Conservation (phyloP, 768 basidiomycete genomes). For the Dictyophora rubrovolvata region DNA sequence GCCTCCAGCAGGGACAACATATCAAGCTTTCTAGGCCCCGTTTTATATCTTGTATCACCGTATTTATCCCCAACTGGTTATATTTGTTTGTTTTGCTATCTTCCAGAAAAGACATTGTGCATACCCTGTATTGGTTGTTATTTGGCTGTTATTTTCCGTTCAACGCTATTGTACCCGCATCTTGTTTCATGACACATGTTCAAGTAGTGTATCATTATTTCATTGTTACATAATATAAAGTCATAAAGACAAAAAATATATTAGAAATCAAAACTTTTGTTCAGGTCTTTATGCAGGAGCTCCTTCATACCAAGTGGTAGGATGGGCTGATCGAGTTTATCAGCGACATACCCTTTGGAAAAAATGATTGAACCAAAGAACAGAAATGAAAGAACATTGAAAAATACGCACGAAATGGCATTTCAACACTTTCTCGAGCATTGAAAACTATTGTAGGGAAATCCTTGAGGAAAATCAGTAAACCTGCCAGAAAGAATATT, state of each 20-base stretch:
- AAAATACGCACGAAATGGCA: constrained; percentile 80
- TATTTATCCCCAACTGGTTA: not conserved
- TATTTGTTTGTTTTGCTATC: not conserved
- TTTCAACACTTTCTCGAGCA: constrained; percentile 84
- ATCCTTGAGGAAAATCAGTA: constrained; percentile 39
- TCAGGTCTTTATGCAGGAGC: constrained; percentile 74
- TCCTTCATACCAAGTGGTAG: constrained; percentile 88
- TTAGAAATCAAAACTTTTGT: constrained; percentile 78
- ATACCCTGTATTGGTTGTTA: too few species aligned
- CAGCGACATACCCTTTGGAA: constrained; percentile 36
- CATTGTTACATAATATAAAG: not conserved
- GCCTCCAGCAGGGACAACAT: not conserved
- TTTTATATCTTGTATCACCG: not conserved
- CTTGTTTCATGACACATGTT: not conserved
- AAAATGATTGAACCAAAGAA: constrained; percentile 36
- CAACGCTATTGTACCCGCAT: not conserved
- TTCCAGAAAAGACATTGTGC: not conserved
- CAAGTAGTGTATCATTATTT: not conserved
- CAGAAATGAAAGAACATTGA: not conserved
- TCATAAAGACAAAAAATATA: not conserved
- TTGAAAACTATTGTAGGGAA: constrained; percentile 87
- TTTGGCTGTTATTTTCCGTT: too few species aligned
- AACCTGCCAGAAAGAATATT: too few species aligned
- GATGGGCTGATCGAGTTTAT: constrained; percentile 46
- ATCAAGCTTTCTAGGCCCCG: not conserved